Base-by-base conservation (phyloP, 805 yeast species). In the Metschnikowia lochheadii region DNA sequence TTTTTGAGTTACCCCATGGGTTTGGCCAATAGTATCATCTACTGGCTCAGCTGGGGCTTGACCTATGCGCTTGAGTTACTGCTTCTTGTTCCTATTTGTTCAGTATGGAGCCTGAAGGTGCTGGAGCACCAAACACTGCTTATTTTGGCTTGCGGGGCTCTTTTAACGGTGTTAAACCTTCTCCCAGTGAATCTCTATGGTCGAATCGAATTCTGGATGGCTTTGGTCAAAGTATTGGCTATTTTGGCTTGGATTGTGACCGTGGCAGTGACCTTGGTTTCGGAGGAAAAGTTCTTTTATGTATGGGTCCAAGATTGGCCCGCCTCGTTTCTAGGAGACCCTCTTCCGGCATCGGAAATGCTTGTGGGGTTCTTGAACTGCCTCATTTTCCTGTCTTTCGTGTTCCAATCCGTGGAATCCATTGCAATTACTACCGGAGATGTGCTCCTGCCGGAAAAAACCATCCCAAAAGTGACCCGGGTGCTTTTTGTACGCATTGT, bases 1-100 rank as follows among this genome's bases (percentile, higher is more conserved):
- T 60, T 62, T 34, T 38, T 63, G 29, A 56, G 61, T 17, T 36
- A 49, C 15, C 38, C 58, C 23, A 46, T 57, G 17, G 64, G 62
- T 3, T 37, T 53, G n/a, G 56, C 61, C 18, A 60, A 57, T 38
- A 59, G 59, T 39, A 15, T 60, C 20, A 55, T 63, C 15, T 63
- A 60, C 47, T 63, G 66, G 65, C 37, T 62, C 21, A 59, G 63
- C 45, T 63, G 66, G 66, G 55, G 59, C 15, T 47, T 63, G n/a
- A 63, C 66, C 2, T 55, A 59, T 32, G 64, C 64, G 7, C 48
- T 61, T 20, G 66, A 63, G 39, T 51, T 61, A 29, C 54, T 61
- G 29, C 47, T 63, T 6, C 51, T 61, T 18, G 54, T 47, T 33
- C 41, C 56, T 7, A 51, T 58, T 4, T 50, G 59, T 32, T 29